Base-by-base conservation (phyloP, 176 grass and related monocot species). In the Typha latifolia region DNA sequence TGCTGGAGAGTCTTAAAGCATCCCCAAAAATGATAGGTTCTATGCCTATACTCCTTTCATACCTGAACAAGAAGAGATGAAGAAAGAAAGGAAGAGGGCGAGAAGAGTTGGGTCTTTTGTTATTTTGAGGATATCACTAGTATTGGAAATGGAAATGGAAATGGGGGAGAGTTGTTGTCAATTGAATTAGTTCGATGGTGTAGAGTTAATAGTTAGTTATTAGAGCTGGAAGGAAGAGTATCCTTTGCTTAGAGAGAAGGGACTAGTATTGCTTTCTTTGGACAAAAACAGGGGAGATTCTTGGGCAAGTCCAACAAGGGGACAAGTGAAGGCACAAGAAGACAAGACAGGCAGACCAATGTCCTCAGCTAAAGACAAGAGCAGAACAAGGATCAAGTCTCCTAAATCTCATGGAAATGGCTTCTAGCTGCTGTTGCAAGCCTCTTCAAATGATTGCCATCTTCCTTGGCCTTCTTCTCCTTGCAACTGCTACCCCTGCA, bases 231-330 rank as follows among this genome's bases (percentile, higher is more conserved):
- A 81, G 63, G 76, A 31, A 49, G 90, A 77, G 73, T 81, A 37
- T 62, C 24, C 73, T 72, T 94, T 94, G 90, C 85, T 84, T 89
- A 62, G 72, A 82, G 50, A 79, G 50, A 82, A 72, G 65, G 82
- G 82, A 75, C 22, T 66, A 82, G 62, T 87, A 80, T 61, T 3
- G 27, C 27, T 29, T 29, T 71, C 82, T 63, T 83, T 48, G 74
- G 51, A 16, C 78, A 61, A 73, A 21, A n/a, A 63, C 29, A 48
- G 52, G 27, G 0, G 64, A 62, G 48, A 62, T 71, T 62, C 69
- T 71, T 67, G 62, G 61, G 55, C 49, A 70, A 71, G 3, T 65
- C 70, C 24, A 47, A 49, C 20, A 62, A 49, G 22, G n/a, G 67
- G 43, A 73, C 23, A 32, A 8, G 29, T 12, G 50, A n/a, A 62